Percentiles rank a stretch among this genome's conserved stretches.
Conservation (phyloP, 2,329 filamentous ascomycete species). For the Cordyceps fumosorosea region DNA sequence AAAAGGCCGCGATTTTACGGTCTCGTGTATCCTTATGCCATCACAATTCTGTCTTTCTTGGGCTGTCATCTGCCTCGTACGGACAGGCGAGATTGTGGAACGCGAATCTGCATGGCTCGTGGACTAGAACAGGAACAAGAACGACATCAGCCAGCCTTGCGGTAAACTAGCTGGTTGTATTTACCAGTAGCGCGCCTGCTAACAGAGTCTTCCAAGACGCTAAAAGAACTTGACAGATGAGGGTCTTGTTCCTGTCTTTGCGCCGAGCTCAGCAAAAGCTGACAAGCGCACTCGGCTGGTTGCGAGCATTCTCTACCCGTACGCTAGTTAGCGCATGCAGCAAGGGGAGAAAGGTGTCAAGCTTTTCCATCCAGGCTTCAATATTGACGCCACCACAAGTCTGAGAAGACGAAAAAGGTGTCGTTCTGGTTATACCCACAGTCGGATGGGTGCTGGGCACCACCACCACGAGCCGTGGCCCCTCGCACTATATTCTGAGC, state of each 20-base stretch:
- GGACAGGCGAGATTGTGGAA: not conserved
- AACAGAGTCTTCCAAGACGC: not conserved
- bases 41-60: not conserved
- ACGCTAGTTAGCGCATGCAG: too few relatives aligned
- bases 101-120: not conserved
- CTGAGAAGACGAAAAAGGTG: not conserved
- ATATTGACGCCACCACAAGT: not conserved
- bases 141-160: not conserved
- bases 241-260: not conserved
- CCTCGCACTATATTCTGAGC: not conserved
- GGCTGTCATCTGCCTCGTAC: not conserved
- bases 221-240: not conserved
- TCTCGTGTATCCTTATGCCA: too few relatives aligned
- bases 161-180: not conserved
- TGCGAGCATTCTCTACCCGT: too few relatives aligned
- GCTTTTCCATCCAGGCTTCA: not conserved
- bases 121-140: not conserved
- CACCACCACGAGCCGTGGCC: conserved; percentile 1
- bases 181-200: not conserved
- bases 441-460: not conserved
- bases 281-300: too few relatives aligned
- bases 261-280: too few relatives aligned
- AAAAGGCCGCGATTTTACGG: too few relatives aligned
- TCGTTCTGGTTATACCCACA: not conserved
- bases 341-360: not conserved